phyloP scores from a whole-genome alignment of 805 yeast genomes.

The Jamesozyma piceae region DNA sequence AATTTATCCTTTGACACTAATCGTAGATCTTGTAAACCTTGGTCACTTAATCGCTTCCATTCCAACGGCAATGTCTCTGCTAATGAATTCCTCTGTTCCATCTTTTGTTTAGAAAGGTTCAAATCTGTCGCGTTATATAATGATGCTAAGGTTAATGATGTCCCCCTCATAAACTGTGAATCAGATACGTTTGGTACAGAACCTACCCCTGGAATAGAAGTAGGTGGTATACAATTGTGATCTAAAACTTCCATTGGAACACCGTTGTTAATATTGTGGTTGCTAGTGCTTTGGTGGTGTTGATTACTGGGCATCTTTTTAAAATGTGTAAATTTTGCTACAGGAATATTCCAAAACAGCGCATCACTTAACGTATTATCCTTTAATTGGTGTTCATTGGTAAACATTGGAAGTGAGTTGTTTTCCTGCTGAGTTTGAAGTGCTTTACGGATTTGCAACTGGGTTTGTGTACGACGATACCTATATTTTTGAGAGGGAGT shows the following conservation, averaged over 20 bases:
- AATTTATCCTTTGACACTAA: slow-evolving; percentile 54
- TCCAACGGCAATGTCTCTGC: not conserved
- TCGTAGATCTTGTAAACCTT: slow-evolving; percentile 46
- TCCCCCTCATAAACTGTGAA: slow-evolving; percentile 18
- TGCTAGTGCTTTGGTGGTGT: too few species aligned
- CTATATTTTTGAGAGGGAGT: not conserved
- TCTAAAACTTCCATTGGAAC: not conserved
- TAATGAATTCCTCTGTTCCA: not conserved
- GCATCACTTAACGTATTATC: slow-evolving; percentile 8
- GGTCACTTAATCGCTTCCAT: slow-evolving; percentile 27
- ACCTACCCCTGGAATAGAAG: slow-evolving; percentile 39
- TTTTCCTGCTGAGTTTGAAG: not conserved
- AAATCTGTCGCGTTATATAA: slow-evolving; percentile 32
- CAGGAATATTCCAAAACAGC: slow-evolving; percentile 43
- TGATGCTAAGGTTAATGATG: slow-evolving; percentile 32
- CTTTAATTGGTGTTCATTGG: not conserved
- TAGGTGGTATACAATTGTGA: slow-evolving; percentile 29
- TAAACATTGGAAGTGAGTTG: not conserved
- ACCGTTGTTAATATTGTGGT: not conserved
- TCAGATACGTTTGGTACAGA: slow-evolving; percentile 5
- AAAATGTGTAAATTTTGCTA: slow-evolving; percentile 21
- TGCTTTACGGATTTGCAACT: not conserved
- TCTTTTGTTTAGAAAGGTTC: not conserved
- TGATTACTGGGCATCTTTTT: not conserved
- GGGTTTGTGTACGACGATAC: not conserved